Conservation (phyloP, 257 asterid species). For the Avicennia marina region DNA sequence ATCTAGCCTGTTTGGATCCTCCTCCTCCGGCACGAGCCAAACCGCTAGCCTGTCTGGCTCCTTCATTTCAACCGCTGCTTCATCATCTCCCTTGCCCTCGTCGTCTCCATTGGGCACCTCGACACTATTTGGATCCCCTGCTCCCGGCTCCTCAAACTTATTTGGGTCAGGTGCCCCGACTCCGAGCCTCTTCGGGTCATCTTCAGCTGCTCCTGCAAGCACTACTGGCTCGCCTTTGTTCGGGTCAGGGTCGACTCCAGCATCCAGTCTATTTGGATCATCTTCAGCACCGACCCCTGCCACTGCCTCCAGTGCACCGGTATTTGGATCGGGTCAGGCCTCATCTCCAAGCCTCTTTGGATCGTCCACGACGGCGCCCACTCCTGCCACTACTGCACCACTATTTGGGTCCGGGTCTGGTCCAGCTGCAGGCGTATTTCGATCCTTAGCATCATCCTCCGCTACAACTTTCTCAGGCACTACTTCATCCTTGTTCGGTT, state of each 20-base stretch:
- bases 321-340: slow-evolving; percentile 15
- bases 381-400: background rate
- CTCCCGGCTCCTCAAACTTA: slow-evolving; percentile 31
- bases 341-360: slow-evolving; percentile 18
- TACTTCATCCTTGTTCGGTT: slow-evolving; percentile 30
- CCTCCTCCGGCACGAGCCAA: slow-evolving; percentile 15
- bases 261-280: slow-evolving; percentile 27
- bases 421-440: slow-evolving; percentile 25
- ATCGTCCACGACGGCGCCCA: slow-evolving; percentile 11
- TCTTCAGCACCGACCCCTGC: background rate
- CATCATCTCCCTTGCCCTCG: slow-evolving; percentile 27
- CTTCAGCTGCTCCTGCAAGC: slow-evolving; percentile 34
- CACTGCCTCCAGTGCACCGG: background rate
- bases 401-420: slow-evolving; percentile 25
- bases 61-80: slow-evolving; percentile 6
- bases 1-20: slow-evolving; percentile 19
- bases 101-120: slow-evolving; percentile 35
- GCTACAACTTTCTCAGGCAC: slow-evolving; percentile 21
- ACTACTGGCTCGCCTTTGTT: slow-evolving; percentile 30
- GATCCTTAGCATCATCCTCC: slow-evolving; percentile 27
- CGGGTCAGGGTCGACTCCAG: slow-evolving; percentile 22
- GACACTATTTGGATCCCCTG: slow-evolving; percentile 33
- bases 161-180: slow-evolving; percentile 40
- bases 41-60: slow-evolving; percentile 27
- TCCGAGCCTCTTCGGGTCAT: slow-evolving; percentile 32